phyloP scores from a whole-genome alignment of 2,329 filamentous ascomycete species.

The Hypomyces perniciosus region DNA sequence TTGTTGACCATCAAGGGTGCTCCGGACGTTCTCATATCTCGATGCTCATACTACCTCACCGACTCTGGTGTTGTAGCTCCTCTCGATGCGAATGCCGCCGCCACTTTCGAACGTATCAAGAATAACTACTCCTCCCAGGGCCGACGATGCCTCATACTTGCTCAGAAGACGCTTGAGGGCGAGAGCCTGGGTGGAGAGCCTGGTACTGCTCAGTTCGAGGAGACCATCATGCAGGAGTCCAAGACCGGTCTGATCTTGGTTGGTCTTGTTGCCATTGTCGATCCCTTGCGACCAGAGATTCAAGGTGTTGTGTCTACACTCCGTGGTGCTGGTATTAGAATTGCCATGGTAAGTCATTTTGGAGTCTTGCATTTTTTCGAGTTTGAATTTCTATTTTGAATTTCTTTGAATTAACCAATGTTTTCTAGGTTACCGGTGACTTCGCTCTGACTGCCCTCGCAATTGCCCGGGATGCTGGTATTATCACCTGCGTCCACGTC shows the following conservation, averaged over 20 bases:
- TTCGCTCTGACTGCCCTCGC: conserved; percentile 69
- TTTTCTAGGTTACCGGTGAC: conserved; percentile 60
- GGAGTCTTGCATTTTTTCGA: not conserved
- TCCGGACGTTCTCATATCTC: conserved; percentile 63
- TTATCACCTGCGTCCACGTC: conserved; percentile 52
- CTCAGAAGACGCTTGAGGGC: conserved; percentile 50
- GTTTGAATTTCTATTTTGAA: not conserved
- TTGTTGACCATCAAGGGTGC: conserved; percentile 74
- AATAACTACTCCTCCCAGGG: conserved; percentile 63
- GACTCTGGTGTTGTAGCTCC: conserved; percentile 47
- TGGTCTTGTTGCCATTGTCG: conserved; percentile 71
- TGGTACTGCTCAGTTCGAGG: conserved; percentile 43
- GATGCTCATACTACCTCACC: conserved; percentile 53
- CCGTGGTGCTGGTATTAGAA: conserved; percentile 63
- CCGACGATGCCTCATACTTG: conserved; percentile 61
- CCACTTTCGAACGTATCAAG: conserved; percentile 53
- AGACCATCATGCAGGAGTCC: conserved; percentile 49
- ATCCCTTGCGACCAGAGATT: conserved; percentile 70
- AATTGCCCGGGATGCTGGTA: conserved; percentile 67
- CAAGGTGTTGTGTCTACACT: conserved; percentile 60
- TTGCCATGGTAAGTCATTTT: conserved; percentile 58
- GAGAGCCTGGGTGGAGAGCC: conserved; percentile 32
- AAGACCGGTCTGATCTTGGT: conserved; percentile 58
- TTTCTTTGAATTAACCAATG: not conserved
- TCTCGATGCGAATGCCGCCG: conserved; percentile 41